phyloP scores from a whole-genome alignment of 2,329 filamentous ascomycete genomes.

The Fusarium ramigenum region DNA sequence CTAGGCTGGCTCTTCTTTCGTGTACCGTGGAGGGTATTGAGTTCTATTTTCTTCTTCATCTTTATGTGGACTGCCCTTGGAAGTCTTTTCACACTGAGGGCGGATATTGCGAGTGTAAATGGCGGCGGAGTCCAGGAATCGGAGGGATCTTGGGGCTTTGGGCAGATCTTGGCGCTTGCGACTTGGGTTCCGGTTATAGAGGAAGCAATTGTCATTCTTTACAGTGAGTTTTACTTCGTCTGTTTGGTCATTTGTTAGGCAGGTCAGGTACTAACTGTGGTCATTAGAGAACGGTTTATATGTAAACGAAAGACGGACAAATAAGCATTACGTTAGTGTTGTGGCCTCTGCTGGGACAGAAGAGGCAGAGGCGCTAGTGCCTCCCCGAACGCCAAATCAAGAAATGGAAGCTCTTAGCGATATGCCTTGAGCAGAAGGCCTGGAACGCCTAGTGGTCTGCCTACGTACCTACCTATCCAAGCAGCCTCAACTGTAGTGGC shows the following conservation, averaged over 20 bases:
- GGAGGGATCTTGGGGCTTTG: background rate
- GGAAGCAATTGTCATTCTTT: background rate
- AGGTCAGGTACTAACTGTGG: fast-evolving
- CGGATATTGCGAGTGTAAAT: fast-evolving
- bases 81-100: fast-evolving
- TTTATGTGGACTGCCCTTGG: background rate
- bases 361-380: background rate
- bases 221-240: fast-evolving
- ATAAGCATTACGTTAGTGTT: fast-evolving
- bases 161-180: background rate
- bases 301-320: background rate
- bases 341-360: background rate
- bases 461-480: no score
- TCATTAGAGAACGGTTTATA: background rate
- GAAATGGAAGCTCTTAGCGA: background rate
- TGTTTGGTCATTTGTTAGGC: fast-evolving
- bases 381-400: fast-evolving
- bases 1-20: background rate
- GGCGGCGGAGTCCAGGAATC: background rate
- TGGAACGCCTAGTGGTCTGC: no score
- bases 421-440: background rate
- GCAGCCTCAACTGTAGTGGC: no score
- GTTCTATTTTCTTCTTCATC: fast-evolving
- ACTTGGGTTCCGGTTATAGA: background rate
- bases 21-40: background rate